Percentiles rank a stretch among this genome's conserved stretches.
Evolutionary conservation across 202 grass and related monocot species (phyloP).

Genomic region (Alloteropsis angusta): DNA sequence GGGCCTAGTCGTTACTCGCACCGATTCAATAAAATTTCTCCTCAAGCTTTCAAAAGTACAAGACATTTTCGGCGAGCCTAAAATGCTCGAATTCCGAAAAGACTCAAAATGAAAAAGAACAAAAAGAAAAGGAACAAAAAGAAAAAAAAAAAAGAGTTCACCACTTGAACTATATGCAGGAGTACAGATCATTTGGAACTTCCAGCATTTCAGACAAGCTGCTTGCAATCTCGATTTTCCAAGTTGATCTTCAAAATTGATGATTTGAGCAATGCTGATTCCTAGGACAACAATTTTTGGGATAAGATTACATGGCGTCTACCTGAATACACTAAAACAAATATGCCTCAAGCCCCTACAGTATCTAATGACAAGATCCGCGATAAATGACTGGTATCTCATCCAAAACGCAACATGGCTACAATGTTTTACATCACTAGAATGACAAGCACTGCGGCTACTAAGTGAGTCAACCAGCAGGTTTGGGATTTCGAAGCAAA

Average conservation of each 20-base stretch:
- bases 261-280: conserved; percentile 8
- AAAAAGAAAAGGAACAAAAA: background rate
- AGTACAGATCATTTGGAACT: background rate
- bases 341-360: conserved; percentile 24
- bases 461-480: conserved; percentile 23
- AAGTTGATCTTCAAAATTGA: conserved; percentile 24
- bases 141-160: background rate
- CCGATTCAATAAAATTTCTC: background rate
- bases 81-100: background rate
- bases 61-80: background rate
- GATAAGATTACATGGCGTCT: conserved; percentile 24
- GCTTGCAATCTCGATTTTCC: background rate
- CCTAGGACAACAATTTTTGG: conserved; percentile 13
- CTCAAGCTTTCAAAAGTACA: background rate
- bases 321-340: conserved; percentile 12
- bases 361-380: conserved; percentile 28
- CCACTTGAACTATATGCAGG: background rate
- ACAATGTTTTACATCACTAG: conserved; percentile 51
- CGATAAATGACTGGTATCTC: conserved; percentile 17
- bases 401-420: conserved; percentile 31
- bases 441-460: conserved; percentile 26
- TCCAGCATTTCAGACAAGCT: conserved; percentile 16
- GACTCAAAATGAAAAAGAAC: background rate
- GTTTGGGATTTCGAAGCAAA: conserved; percentile 23
- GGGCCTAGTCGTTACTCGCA: no score